These are phyloP conservation scores for Lenwebbia sp. DNA, from an alignment of 345 rosid species.

Conservation along the genomic window DNA sequence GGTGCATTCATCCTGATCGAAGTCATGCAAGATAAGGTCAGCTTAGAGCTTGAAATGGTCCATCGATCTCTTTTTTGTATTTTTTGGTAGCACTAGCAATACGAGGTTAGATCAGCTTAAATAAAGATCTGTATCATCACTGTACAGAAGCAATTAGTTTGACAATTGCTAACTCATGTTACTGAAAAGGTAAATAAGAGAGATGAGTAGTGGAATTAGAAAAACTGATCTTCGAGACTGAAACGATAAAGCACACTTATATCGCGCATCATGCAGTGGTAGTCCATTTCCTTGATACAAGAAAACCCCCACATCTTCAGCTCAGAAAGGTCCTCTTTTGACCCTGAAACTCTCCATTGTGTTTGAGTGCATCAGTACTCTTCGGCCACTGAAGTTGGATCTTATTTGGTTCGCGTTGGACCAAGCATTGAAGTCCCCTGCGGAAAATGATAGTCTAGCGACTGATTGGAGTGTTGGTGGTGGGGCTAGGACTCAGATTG, in stretches of 20 bases:
- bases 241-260: neutral
- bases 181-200: neutral
- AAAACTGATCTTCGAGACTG: neutral
- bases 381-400: constrained; percentile 16
- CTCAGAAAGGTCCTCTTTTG: neutral
- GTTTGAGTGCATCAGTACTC: neutral
- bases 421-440: constrained; percentile 1
- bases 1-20: neutral
- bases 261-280: neutral
- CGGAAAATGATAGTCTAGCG: constrained; percentile 5
- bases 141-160: neutral
- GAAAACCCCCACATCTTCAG: neutral
- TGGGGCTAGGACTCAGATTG: neutral
- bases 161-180: neutral
- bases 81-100: neutral
- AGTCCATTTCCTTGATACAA: neutral
- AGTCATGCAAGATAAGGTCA: neutral
- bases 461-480: constrained; percentile 3
- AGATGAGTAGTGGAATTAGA: neutral
- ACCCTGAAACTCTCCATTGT: neutral
- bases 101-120: neutral
- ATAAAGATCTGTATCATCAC: neutral
- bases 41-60: neutral
- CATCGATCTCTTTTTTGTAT: neutral
- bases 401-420: neutral